A percentile compares a stretch with the other conserved stretches of the same genome.
Conservation (phyloP, 768 basidiomycete genomes). For the Naganishia vishniacii region DNA sequence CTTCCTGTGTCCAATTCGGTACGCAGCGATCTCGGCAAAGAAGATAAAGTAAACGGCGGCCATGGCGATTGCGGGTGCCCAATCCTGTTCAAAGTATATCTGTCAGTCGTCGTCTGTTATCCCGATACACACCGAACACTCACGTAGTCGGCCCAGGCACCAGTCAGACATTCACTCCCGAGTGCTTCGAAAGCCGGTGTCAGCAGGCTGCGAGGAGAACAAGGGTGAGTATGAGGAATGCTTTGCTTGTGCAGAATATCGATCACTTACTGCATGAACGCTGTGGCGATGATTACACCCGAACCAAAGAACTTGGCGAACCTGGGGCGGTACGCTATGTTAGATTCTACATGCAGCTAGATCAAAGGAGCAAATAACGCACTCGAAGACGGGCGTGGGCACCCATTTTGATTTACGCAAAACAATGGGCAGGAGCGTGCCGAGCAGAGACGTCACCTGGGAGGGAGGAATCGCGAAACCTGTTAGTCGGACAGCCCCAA, state of each 20-base stretch:
- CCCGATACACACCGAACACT: slow-evolving; percentile 39
- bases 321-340: neutral
- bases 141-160: slow-evolving; percentile 71
- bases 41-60: slow-evolving; percentile 77
- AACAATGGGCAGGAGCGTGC: slow-evolving; percentile 40
- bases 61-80: slow-evolving; percentile 73
- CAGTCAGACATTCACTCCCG: slow-evolving; percentile 61
- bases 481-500: slow-evolving; percentile 2
- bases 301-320: slow-evolving; percentile 85
- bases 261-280: slow-evolving; percentile 52
- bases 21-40: slow-evolving; percentile 75
- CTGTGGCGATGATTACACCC: slow-evolving; percentile 72
- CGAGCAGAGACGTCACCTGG: slow-evolving; percentile 42
- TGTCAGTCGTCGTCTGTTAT: neutral
- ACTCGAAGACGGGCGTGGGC: slow-evolving; percentile 64
- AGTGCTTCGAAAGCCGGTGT: slow-evolving; percentile 69
- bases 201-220: slow-evolving; percentile 65
- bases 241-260: neutral
- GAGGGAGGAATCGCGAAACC: neutral
- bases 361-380: slow-evolving; percentile 47
- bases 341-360: neutral
- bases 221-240: neutral
- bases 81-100: slow-evolving; percentile 57
- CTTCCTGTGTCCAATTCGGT: slow-evolving; percentile 74
- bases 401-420: slow-evolving; percentile 46